phyloP scores from a whole-genome alignment of 768 basidiomycete species.

The Rubroboletus satanas region DNA sequence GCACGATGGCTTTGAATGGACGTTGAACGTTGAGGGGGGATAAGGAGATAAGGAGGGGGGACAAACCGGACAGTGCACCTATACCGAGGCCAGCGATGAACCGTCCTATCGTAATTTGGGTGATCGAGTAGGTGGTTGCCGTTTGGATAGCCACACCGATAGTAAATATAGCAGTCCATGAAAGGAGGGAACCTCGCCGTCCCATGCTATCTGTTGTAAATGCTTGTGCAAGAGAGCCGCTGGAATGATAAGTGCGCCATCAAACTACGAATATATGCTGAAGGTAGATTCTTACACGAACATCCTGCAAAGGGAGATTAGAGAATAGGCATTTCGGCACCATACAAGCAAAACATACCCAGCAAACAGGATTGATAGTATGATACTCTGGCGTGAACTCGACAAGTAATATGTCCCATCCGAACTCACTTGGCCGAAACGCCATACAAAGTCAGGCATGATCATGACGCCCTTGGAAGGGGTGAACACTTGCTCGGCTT shows the following conservation, averaged over 20 bases:
- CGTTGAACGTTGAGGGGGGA: background rate
- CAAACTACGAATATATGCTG: background rate
- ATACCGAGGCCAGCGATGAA: constrained; percentile 14
- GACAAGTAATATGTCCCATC: constrained; percentile 13
- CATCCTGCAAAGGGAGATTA: background rate
- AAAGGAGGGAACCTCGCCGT: constrained; percentile 11
- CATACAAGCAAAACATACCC: constrained; percentile 1
- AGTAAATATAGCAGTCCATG: constrained; percentile 13
- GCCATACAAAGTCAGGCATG: constrained; percentile 14
- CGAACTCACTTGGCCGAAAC: constrained; percentile 8
- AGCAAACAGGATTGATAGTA: constrained; percentile 14
- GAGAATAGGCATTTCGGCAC: no score
- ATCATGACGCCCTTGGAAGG: constrained; percentile 10
- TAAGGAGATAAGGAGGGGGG: background rate
- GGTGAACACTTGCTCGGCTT: background rate
- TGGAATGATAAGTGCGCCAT: constrained; percentile 10
- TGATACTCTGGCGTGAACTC: constrained; percentile 17
- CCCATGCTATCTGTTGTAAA: constrained; percentile 18
- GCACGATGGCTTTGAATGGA: constrained; percentile 42
- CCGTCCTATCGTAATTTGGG: constrained; percentile 12
- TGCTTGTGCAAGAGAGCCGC: constrained; percentile 64
- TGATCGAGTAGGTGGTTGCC: constrained; percentile 11
- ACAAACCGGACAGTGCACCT: constrained; percentile 12
- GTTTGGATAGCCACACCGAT: constrained; percentile 13
- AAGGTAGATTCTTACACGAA: constrained; percentile 6